A percentile compares a stretch with the other conserved stretches of the same genome.
phyloP scores from a whole-genome alignment of 306 rosid genomes.

The Fragaria vesca region DNA sequence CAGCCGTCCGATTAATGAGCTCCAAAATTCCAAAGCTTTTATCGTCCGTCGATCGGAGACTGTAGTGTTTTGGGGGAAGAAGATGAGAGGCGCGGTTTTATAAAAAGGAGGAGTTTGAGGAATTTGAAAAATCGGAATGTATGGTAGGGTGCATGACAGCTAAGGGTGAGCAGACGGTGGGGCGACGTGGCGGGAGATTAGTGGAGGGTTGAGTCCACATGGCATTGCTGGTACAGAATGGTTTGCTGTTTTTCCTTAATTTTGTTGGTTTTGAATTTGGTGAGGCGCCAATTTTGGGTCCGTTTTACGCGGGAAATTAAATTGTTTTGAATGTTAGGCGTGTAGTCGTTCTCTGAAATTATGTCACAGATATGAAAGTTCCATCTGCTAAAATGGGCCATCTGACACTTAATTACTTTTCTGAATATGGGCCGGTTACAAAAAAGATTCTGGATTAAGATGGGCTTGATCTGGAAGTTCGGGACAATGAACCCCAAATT shows the following conservation, averaged over 20 bases:
- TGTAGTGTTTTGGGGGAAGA: neutral
- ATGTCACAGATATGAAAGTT: neutral
- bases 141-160: neutral
- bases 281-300: neutral
- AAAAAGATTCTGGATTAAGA: neutral
- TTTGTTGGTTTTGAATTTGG: neutral
- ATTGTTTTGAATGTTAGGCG: slow-evolving; percentile 3
- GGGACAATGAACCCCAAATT: neutral
- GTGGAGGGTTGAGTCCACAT: neutral
- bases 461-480: neutral
- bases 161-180: neutral
- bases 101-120: neutral
- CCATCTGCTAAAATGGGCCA: neutral
- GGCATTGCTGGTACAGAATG: neutral
- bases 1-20: slow-evolving; percentile 9
- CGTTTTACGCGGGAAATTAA: slow-evolving; percentile 1
- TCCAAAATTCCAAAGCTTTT: neutral
- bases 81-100: neutral
- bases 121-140: neutral
- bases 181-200: neutral
- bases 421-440: neutral
- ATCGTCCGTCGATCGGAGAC: neutral
- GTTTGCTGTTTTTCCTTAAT: neutral
- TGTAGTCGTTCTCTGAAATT: neutral
- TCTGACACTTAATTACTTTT: neutral